Percentiles rank a stretch among this genome's conserved stretches.
Evolutionary conservation across 768 basidiomycete species (phyloP).

Genomic region (Mycena capillaripes): DNA sequence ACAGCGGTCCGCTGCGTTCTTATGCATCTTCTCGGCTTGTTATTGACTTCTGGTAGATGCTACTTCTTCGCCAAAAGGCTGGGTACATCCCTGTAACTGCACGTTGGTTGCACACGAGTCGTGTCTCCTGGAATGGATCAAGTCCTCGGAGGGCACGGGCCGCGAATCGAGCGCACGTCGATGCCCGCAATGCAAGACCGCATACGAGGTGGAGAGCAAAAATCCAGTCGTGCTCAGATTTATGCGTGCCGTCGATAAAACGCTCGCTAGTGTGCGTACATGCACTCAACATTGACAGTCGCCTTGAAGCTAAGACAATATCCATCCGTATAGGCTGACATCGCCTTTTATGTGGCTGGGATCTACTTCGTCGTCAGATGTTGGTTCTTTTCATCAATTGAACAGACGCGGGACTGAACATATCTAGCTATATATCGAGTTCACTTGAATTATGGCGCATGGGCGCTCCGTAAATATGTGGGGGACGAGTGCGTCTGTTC

Average conservation of each 20-base stretch:
- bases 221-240: conserved; percentile 66
- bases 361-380: conserved; percentile 72
- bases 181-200: conserved; percentile 82
- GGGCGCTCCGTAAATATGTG: conserved; percentile 77
- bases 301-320: background rate
- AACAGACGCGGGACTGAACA: background rate
- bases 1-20: conserved; percentile 23
- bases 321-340: conserved; percentile 49
- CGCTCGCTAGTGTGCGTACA: conserved; percentile 57
- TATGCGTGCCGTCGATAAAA: conserved; percentile 67
- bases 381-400: conserved; percentile 47
- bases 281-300: too few species aligned
- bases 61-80: conserved; percentile 60
- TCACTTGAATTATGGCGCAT: conserved; percentile 78
- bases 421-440: conserved; percentile 58
- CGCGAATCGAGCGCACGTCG: conserved; percentile 78
- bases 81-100: conserved; percentile 88
- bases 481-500: conserved; percentile 68
- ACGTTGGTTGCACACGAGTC: conserved; percentile 86
- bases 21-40: background rate
- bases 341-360: conserved; percentile 63
- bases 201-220: conserved; percentile 77
- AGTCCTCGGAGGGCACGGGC: conserved; percentile 72
- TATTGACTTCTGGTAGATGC: conserved; percentile 54
- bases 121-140: conserved; percentile 86